A percentile compares a stretch with the other conserved stretches of the same genome.
Evolutionary conservation across 2,329 filamentous ascomycete species (phyloP).

Genomic region (Chaetomium strumarium): DNA sequence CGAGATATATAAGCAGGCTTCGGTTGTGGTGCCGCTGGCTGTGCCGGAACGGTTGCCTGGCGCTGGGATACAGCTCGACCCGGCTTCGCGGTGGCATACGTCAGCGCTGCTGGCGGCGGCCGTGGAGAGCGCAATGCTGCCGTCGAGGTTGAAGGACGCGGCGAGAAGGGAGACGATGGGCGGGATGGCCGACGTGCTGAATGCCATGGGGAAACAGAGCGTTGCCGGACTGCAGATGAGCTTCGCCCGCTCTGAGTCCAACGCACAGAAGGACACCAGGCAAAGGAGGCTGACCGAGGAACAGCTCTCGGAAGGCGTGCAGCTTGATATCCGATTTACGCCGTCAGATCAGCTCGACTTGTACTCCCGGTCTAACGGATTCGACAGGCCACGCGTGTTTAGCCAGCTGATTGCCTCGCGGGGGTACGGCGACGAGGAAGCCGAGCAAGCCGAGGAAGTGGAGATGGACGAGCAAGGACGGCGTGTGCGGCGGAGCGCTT

Average conservation of each 20-base stretch:
- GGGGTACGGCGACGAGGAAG: conserved; percentile 28
- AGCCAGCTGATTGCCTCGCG: conserved; percentile 36
- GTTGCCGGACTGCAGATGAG: conserved; percentile 70
- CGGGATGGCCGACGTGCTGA: conserved; percentile 60
- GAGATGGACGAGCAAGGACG: conserved; percentile 26
- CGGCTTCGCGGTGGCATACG: conserved; percentile 68
- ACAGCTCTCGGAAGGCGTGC: conserved; percentile 27
- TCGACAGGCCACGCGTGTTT: conserved; percentile 34
- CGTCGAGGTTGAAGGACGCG: conserved; percentile 58
- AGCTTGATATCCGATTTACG: conserved; percentile 37
- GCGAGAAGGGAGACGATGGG: conserved; percentile 48
- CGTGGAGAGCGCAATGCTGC: conserved; percentile 72
- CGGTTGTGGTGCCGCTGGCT: conserved; percentile 70
- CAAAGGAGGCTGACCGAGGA: conserved; percentile 27
- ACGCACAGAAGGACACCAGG: conserved; percentile 28
- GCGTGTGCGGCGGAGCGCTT: conserved; percentile 23
- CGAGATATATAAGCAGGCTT: conserved; percentile 63
- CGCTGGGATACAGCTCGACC: conserved; percentile 53
- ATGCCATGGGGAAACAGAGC: conserved; percentile 70
- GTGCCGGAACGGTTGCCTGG: conserved; percentile 54
- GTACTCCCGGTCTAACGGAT: conserved; percentile 19
- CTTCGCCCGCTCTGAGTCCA: conserved; percentile 36
- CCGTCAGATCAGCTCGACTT: conserved; percentile 34
- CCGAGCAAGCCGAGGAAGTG: conserved; percentile 24
- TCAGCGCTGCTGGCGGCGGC: conserved; percentile 71